Base-by-base conservation (phyloP, 2,329 filamentous ascomycete species). In the Cladophialophora psammophila region DNA sequence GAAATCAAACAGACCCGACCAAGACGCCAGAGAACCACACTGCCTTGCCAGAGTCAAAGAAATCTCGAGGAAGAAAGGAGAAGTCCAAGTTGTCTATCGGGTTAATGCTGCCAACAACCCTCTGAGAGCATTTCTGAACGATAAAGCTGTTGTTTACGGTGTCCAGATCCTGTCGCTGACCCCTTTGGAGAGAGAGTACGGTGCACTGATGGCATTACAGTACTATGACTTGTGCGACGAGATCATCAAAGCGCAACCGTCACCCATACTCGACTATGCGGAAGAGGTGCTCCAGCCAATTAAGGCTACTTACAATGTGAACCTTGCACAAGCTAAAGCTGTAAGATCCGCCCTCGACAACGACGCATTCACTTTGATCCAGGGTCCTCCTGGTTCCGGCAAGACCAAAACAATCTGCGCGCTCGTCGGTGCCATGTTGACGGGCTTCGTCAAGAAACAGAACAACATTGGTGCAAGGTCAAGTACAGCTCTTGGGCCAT, bases 391-490 rank as follows among this genome's bases (percentile, higher is more conserved):
- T 1, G 95, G 95, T 78, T 97, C 95, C 3, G 95, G 94, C 75
- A 99, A 99, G 81, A 99, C 95, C 0, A 99, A 99, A 78, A 99
- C 95, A 0, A 99, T 99, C 68, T 88, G 96, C 64, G 95, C 94
- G 36, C 96, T 99, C 84, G 94, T 98, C 31, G 95, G 95, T 40
- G 92, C 93, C 42, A 83, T 99, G 15, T 79, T 97, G 53, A 91
- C 88, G 5, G 86, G 87, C 45, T 83, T 73, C 58, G 84, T 87
- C 60, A 81, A 82, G 60, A 79, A 77, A 15, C 80, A 81, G 48
- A 84, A 82, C 13, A 77, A 83, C 18, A 40, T 15, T 8, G 80
- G 86, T 45, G 77, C 77, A 31, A 79, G 81, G 26, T 81, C 81
- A 79, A 72, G 66, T 20, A 55, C 61, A 13, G 57, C 45, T n/a